A percentile compares a stretch with the other conserved stretches of the same genome.
Evolutionary conservation across 169 alveolate genomes (phyloP).

Genomic region (Eimeria mitis): DNA sequence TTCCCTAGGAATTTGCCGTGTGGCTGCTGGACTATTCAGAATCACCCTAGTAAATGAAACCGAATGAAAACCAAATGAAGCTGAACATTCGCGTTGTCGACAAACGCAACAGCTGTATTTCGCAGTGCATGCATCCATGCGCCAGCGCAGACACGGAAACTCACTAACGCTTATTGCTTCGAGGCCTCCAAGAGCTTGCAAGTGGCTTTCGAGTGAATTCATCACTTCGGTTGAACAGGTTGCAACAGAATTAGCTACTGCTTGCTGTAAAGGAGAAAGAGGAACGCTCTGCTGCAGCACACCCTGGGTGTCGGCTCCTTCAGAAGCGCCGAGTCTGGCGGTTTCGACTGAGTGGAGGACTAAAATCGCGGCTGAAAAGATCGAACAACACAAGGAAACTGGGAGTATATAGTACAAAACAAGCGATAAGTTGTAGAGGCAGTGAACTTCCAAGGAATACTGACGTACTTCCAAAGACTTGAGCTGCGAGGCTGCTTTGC

Average conservation of each 20-base stretch:
- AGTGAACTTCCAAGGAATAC: background rate
- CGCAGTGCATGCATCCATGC: background rate
- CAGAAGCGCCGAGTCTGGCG: conserved; percentile 1
- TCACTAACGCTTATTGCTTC: conserved; percentile 23
- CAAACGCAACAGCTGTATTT: background rate
- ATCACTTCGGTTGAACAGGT: background rate
- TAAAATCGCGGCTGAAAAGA: conserved; percentile 33
- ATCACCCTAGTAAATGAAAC: background rate
- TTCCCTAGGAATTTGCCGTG: too few relatives aligned
- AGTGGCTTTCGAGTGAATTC: conserved; percentile 6
- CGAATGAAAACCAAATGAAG: too few relatives aligned
- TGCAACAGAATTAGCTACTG: conserved; percentile 1
- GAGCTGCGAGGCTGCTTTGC: conserved; percentile 23
- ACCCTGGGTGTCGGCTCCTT: background rate
- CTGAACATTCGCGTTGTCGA: background rate
- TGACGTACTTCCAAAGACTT: conserved; percentile 56
- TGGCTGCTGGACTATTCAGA: background rate
- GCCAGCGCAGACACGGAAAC: background rate
- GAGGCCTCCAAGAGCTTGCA: conserved; percentile 46
- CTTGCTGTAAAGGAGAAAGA: conserved; percentile 25
- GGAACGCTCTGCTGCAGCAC: background rate
- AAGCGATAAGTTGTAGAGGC: background rate
- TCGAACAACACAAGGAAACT: background rate
- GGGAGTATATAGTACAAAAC: too few relatives aligned
- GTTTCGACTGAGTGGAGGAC: conserved; percentile 24